Percentiles rank a stretch among this genome's conserved stretches.
These are phyloP conservation scores for Lonicera japonica DNA, from an alignment of 129 eudicot species.

Conservation along the genomic window DNA sequence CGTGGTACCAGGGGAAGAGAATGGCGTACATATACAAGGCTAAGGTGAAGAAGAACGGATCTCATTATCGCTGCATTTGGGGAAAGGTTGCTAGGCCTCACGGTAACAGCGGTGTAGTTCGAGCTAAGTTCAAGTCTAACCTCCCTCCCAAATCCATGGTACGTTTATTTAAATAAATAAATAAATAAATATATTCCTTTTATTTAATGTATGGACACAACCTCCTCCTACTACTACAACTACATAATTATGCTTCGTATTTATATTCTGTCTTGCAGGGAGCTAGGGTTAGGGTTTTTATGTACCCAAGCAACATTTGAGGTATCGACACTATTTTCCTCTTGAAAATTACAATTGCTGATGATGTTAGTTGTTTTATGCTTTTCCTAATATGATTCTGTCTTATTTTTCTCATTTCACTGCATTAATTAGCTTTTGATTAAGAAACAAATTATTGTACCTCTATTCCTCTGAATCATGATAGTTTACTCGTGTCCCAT, in stretches of 20 bases:
- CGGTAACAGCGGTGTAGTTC: slow-evolving; percentile 62
- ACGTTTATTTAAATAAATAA: not conserved
- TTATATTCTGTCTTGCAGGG: slow-evolving; percentile 33
- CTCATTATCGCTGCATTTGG: slow-evolving; percentile 65
- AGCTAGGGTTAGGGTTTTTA: slow-evolving; percentile 66
- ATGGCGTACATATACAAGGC: slow-evolving; percentile 60
- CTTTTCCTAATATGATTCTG: not conserved
- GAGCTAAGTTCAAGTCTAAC: slow-evolving; percentile 62
- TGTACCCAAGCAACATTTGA: slow-evolving; percentile 84
- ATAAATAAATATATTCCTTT: not conserved
- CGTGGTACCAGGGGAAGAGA: slow-evolving; percentile 53
- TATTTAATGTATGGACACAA: too few relatives aligned
- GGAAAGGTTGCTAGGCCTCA: slow-evolving; percentile 66
- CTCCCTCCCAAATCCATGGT: slow-evolving; percentile 75
- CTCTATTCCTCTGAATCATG: too few relatives aligned
- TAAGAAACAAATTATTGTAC: too few relatives aligned
- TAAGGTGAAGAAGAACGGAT: slow-evolving; percentile 42
- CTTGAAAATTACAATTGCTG: not conserved
- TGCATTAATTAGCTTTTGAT: not conserved
- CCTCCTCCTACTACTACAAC: too few relatives aligned
- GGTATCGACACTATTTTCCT: slow-evolving; percentile 22
- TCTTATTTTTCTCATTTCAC: not conserved
- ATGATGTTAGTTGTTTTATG: not conserved
- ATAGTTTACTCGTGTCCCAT: too few relatives aligned
- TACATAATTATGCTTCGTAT: not conserved